Evolutionary conservation across 176 grass and related monocot genomes (phyloP).

Genomic region (Hsuehochloa calcarea): DNA sequence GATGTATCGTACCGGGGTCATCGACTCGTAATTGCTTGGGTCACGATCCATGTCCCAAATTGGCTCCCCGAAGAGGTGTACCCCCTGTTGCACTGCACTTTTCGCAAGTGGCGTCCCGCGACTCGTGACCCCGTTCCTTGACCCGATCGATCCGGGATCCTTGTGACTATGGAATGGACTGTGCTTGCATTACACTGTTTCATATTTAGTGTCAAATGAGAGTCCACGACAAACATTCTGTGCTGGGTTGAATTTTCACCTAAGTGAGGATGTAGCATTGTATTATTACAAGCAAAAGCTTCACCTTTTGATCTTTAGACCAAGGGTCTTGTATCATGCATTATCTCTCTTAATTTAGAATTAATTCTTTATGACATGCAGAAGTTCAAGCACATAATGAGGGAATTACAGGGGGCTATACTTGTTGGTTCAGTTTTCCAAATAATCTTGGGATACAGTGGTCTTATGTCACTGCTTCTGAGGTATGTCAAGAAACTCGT

Average conservation of each 20-base stretch:
- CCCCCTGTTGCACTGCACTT: too few relatives aligned
- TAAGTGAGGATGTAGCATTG: background rate
- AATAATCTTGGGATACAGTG: conserved; percentile 88
- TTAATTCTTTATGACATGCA: conserved; percentile 50
- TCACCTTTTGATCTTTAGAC: conserved; percentile 19
- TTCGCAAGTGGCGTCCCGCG: too few relatives aligned
- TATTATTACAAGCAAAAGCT: background rate
- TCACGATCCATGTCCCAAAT: too few relatives aligned
- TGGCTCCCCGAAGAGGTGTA: too few relatives aligned
- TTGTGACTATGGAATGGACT: background rate
- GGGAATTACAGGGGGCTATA: conserved; percentile 93
- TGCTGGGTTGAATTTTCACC: background rate
- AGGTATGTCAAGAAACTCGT: conserved; percentile 51
- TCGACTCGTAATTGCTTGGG: too few relatives aligned
- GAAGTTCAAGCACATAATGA: conserved; percentile 99
- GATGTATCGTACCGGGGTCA: too few relatives aligned
- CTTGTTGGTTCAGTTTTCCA: conserved; percentile 96
- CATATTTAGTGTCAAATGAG: background rate
- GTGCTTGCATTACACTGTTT: conserved; percentile 10
- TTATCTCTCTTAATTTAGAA: conserved; percentile 3
- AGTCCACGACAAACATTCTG: conserved; percentile 12
- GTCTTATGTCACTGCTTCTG: conserved; percentile 95
- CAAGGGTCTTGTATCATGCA: conserved; percentile 5
- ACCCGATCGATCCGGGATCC: too few relatives aligned
- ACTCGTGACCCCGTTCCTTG: too few relatives aligned